A percentile compares a stretch with the other conserved stretches of the same genome.
phyloP scores from a whole-genome alignment of 2,329 filamentous ascomycete species.

The Epichloe coenophiala region DNA sequence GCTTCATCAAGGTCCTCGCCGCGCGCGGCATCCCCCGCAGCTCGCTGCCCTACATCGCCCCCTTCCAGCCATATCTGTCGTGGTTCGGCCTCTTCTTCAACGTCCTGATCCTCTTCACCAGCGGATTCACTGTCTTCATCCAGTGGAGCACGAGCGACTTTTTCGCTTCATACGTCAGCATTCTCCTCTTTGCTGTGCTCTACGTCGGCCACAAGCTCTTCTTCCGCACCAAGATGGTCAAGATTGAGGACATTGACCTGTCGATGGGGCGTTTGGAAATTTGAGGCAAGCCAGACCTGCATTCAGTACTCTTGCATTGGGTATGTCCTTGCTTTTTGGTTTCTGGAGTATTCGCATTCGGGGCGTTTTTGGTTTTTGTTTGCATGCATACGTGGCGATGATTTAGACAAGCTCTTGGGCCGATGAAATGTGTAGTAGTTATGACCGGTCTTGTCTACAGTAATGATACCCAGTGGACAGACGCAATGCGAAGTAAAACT shows the following conservation, averaged over 20 bases:
- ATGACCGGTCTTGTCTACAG: not conserved
- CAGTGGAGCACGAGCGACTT: slow-evolving; percentile 46
- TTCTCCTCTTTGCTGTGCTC: slow-evolving; percentile 48
- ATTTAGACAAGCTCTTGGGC: not conserved
- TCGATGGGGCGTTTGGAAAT: slow-evolving; percentile 5
- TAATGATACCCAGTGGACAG: slow-evolving; percentile 5
- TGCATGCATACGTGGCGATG: slow-evolving; percentile 3
- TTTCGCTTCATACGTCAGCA: slow-evolving; percentile 49
- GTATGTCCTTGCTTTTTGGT: too few species aligned
- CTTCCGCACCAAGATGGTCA: slow-evolving; percentile 25
- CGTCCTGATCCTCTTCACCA: slow-evolving; percentile 49
- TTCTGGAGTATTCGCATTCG: not conserved
- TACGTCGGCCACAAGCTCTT: slow-evolving; percentile 47
- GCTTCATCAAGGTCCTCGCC: slow-evolving; percentile 47
- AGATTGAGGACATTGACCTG: slow-evolving; percentile 23
- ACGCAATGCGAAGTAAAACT: too few species aligned
- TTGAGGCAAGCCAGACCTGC: not conserved
- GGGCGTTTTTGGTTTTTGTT: not conserved
- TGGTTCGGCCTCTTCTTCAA: slow-evolving; percentile 55
- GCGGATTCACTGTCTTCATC: slow-evolving; percentile 57
- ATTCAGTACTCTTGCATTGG: too few species aligned
- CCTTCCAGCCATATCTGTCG: slow-evolving; percentile 49
- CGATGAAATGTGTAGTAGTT: not conserved
- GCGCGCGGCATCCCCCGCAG: slow-evolving; percentile 43
- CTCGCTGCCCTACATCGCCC: slow-evolving; percentile 45